phyloP scores from a whole-genome alignment of 148 eudicot species.

The Diospyros lotus region DNA sequence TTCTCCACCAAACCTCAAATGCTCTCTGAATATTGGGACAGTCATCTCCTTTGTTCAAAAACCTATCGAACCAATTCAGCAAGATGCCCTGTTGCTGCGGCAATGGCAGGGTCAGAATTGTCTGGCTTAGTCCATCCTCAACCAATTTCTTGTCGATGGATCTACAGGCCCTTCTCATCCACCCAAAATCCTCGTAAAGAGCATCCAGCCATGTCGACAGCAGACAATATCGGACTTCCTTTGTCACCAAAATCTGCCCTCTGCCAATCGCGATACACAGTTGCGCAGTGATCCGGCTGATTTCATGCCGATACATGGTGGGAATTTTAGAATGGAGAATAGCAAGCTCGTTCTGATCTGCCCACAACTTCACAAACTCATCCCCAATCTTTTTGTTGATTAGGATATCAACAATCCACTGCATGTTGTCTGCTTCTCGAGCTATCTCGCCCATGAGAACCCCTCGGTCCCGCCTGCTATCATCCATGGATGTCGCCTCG shows the following conservation, averaged over 20 bases:
- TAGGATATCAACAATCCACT: conserved; percentile 80
- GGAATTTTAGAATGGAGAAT: conserved; percentile 83
- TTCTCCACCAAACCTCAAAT: conserved; percentile 95
- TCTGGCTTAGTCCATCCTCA: conserved; percentile 85
- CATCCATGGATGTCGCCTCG: conserved; percentile 65
- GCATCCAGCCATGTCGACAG: conserved; percentile 90
- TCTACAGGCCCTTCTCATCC: conserved; percentile 76
- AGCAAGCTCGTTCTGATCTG: conserved; percentile 83
- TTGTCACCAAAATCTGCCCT: conserved; percentile 70
- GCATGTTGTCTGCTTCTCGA: conserved; percentile 87
- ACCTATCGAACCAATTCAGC: conserved; percentile 83
- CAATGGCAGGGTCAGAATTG: conserved; percentile 76
- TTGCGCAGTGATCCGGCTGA: conserved; percentile 84
- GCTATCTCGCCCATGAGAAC: conserved; percentile 74
- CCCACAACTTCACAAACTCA: conserved; percentile 84
- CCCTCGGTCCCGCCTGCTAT: conserved; percentile 58
- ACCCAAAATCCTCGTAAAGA: conserved; percentile 78
- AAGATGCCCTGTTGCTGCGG: conserved; percentile 66
- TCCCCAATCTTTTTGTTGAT: conserved; percentile 65
- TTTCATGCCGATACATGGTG: conserved; percentile 77
- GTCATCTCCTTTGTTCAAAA: conserved; percentile 83
- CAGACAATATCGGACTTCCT: conserved; percentile 59
- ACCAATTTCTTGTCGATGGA: conserved; percentile 65
- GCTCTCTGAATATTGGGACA: conserved; percentile 95
- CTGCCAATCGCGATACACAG: conserved; percentile 80